Base-by-base conservation (phyloP, 768 basidiomycete species). In the Termitomyces sp. region DNA sequence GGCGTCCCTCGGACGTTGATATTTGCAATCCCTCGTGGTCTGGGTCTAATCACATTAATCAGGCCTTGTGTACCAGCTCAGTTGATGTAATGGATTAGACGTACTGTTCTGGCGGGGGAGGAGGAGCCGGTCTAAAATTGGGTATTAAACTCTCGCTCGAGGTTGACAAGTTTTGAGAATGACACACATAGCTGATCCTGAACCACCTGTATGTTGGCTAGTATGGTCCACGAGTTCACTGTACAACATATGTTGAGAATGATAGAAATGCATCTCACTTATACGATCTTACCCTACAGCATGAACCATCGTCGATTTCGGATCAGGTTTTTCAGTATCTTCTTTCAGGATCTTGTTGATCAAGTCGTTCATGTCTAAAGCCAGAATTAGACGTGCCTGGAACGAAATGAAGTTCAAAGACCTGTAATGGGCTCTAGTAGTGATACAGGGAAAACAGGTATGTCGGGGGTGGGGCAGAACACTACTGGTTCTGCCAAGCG, bases 131-230 rank as follows among this genome's bases (percentile, higher is more conserved):
- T 46, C 51, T 59, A 15, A 16, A 13, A 40, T 12, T 4, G n/a
- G 15, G 18, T 28, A 22, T 22, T 24, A 7, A 53, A 20, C 5
- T 39, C 46, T 59, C 18, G 42, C 13, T 24, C 16, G 28, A 32
- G 12, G 12, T 16, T 11, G 12, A 51, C 16, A 24, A 18, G 18
- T 20, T 12, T n/a, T 20, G 22, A 16, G 20, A 18, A 46, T 15
- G 24, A 51, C 59, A 49, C 40, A 64, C 63, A 32, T 46, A 35
- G 63, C 63, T 18, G 63, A 64, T 53, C 61, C 56, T 36, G 11
- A 8, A 15, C 40, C 18, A 20, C 58, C 58, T 18, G 35, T 18
- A 40, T 54, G 20, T 3, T 45, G 44, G 18, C 59, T 64, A 9
- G 63, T 64, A 1, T 18, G 20, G 22, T 64, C 35, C 36, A 64